These are phyloP conservation scores for Naganishia albida DNA, from an alignment of 1,284 basidiomycete species.

Conservation along the genomic window DNA sequence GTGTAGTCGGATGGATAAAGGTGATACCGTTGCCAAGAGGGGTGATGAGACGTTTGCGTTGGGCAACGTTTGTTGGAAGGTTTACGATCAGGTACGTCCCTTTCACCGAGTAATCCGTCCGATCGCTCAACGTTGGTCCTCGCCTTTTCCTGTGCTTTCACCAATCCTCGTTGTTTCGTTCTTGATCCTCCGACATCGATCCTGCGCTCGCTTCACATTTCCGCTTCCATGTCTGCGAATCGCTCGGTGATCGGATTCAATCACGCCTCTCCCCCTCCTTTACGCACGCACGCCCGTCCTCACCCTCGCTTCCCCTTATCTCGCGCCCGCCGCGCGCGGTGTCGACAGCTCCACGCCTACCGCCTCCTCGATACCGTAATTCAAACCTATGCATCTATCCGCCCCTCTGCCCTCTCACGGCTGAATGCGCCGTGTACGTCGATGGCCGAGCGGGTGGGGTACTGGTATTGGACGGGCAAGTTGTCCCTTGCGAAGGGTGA, in stretches of 20 bases:
- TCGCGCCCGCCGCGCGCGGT: too few species aligned
- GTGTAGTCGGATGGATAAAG: slow-evolving; percentile 11
- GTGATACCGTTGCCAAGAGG: slow-evolving; percentile 26
- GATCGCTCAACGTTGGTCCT: too few species aligned
- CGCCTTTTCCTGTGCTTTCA: background rate
- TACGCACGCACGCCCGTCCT: background rate
- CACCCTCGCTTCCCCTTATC: background rate
- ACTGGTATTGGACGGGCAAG: slow-evolving; percentile 35
- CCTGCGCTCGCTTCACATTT: too few species aligned
- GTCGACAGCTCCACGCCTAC: slow-evolving; percentile 33
- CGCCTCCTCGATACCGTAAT: slow-evolving; percentile 30
- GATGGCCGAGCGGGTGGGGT: slow-evolving; percentile 30
- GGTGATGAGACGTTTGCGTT: slow-evolving; percentile 33
- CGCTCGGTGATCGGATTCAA: too few species aligned
- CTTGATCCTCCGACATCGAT: too few species aligned
- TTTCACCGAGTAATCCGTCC: background rate
- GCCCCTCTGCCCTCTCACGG: slow-evolving; percentile 27
- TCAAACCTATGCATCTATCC: slow-evolving; percentile 28
- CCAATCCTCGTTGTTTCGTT: too few species aligned
- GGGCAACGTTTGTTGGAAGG: slow-evolving; percentile 34
- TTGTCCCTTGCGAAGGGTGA: slow-evolving; percentile 29
- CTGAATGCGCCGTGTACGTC: slow-evolving; percentile 31
- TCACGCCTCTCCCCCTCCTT: too few species aligned
- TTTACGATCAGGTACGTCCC: slow-evolving; percentile 32
- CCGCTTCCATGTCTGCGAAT: too few species aligned